A percentile compares a stretch with the other conserved stretches of the same genome.
These are phyloP conservation scores for Nakazawaea holstii DNA, from an alignment of 805 yeast genomes.

Conservation along the genomic window DNA sequence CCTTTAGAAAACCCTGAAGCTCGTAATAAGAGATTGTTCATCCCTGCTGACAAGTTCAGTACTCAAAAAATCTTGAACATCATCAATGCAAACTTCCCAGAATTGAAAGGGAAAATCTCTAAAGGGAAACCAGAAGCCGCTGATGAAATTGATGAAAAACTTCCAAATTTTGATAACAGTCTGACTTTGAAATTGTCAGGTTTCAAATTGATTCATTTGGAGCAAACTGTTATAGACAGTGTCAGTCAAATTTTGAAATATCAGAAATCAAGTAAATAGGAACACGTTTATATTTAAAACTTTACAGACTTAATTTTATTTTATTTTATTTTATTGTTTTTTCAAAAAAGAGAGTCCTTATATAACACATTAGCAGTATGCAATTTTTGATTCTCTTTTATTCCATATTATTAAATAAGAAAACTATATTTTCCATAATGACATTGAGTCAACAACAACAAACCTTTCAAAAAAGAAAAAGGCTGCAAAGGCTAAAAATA, in stretches of 20 bases:
- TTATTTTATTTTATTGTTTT: too few species aligned
- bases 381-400: background rate
- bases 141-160: conserved; percentile 2
- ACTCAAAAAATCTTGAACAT: conserved; percentile 27
- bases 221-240: conserved; percentile 10
- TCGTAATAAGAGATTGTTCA: background rate
- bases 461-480: background rate
- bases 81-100: conserved; percentile 27
- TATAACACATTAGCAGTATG: background rate
- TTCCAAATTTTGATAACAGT: background rate
- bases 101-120: conserved; percentile 32
- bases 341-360: background rate
- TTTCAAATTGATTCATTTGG: conserved; percentile 5
- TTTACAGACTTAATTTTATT: too few species aligned
- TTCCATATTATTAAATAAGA: background rate
- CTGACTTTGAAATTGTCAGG: conserved; percentile 3
- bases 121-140: conserved; percentile 29
- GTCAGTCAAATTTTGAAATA: conserved; percentile 6
- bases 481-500: background rate
- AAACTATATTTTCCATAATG: background rate
- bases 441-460: background rate
- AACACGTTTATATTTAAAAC: too few species aligned
- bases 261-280: background rate
- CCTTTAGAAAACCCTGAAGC: conserved; percentile 17
- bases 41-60: background rate